Percentiles rank a stretch among this genome's conserved stretches.
These are phyloP conservation scores for Microbotryum lychnidis-dioicae DNA, from an alignment of 1,284 basidiomycete species.

Conservation along the genomic window DNA sequence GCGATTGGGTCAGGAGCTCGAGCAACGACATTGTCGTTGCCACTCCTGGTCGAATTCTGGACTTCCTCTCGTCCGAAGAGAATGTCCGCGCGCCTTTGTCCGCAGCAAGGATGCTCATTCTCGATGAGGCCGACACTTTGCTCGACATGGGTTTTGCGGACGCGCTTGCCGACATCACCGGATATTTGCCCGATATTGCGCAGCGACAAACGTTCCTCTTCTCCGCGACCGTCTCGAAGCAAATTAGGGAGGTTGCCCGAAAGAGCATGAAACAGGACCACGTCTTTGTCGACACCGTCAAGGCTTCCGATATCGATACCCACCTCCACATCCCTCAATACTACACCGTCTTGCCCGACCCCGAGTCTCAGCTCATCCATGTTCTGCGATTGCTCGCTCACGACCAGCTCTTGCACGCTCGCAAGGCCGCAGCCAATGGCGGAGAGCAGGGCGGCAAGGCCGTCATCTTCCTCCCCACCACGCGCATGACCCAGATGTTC, in stretches of 20 bases:
- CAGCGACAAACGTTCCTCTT: constrained; percentile 87
- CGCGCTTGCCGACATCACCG: constrained; percentile 70
- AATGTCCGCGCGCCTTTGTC: constrained; percentile 62
- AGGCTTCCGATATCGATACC: constrained; percentile 55
- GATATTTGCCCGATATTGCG: constrained; percentile 57
- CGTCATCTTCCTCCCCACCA: constrained; percentile 84
- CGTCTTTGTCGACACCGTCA: constrained; percentile 54
- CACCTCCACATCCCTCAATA: constrained; percentile 73
- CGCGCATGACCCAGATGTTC: constrained; percentile 73
- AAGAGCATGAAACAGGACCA: constrained; percentile 56
- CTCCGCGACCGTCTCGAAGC: constrained; percentile 64
- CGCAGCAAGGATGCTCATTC: constrained; percentile 60
- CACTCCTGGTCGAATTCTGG: constrained; percentile 82
- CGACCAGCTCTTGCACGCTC: constrained; percentile 72
- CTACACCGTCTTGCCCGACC: constrained; percentile 61
- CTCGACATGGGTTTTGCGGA: constrained; percentile 94
- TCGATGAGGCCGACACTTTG: constrained; percentile 93
- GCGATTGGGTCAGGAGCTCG: constrained; percentile 53
- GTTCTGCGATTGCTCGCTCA: constrained; percentile 73
- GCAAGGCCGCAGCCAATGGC: constrained; percentile 44
- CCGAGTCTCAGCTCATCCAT: constrained; percentile 68
- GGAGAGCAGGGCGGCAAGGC: constrained; percentile 50
- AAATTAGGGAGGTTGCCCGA: constrained; percentile 46
- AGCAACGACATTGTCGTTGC: constrained; percentile 81
- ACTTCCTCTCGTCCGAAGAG: constrained; percentile 61